phyloP scores from a whole-genome alignment of 2,329 filamentous ascomycete genomes.

The Colletotrichum higginsianum region DNA sequence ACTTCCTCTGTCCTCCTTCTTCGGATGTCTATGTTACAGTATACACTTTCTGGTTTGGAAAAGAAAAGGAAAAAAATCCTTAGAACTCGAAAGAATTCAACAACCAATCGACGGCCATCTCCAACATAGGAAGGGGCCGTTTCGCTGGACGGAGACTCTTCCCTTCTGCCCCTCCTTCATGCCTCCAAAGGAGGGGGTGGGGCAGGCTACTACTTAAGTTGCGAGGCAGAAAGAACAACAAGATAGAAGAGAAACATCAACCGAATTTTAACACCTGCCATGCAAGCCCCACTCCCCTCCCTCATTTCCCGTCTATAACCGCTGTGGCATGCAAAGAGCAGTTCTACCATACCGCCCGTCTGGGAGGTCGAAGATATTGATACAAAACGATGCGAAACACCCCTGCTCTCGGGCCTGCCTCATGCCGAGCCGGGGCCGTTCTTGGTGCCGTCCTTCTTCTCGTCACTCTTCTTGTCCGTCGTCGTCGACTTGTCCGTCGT shows the following conservation, averaged over 20 bases:
- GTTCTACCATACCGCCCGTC: slow-evolving; percentile 21
- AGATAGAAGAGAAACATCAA: slow-evolving; percentile 48
- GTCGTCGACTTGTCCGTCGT: slow-evolving; percentile 42
- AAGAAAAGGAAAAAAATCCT: too few species aligned
- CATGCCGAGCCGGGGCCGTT: slow-evolving; percentile 54
- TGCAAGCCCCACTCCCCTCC: slow-evolving; percentile 47
- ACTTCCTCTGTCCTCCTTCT: slow-evolving; percentile 9
- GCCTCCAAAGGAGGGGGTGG: neutral
- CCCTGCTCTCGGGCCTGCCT: slow-evolving; percentile 5
- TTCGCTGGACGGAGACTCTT: neutral
- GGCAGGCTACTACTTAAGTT: neutral
- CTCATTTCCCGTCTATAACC: slow-evolving; percentile 40
- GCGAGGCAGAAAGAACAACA: slow-evolving; percentile 8
- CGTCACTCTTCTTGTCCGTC: slow-evolving; percentile 45
- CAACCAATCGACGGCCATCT: slow-evolving; percentile 46
- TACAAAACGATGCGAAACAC: slow-evolving; percentile 37
- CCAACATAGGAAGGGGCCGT: slow-evolving; percentile 7
- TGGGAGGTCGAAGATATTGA: slow-evolving; percentile 41
- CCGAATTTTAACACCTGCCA: slow-evolving; percentile 56
- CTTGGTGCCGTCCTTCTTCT: slow-evolving; percentile 47
- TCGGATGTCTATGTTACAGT: slow-evolving; percentile 38
- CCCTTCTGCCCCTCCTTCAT: slow-evolving; percentile 1
- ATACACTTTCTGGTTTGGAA: slow-evolving; percentile 9
- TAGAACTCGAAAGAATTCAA: slow-evolving; percentile 47
- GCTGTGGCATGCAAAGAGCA: slow-evolving; percentile 9